phyloP scores from a whole-genome alignment of 2,329 filamentous ascomycete species.

The Paraconiothyrium brasiliense region DNA sequence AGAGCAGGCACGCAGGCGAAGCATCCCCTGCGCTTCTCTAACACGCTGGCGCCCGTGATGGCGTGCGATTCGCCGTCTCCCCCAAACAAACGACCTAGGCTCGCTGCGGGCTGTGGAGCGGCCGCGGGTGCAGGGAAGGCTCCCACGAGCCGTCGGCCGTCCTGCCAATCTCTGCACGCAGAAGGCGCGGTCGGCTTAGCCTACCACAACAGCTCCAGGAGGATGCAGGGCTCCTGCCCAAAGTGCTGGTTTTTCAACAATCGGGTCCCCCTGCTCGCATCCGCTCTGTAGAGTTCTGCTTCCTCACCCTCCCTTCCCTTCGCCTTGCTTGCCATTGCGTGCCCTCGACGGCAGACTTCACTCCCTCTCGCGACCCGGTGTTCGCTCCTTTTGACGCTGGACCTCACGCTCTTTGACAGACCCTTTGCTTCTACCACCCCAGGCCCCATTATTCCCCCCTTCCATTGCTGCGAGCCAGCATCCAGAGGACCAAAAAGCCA shows the following conservation, averaged over 20 bases:
- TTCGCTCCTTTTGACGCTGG: conserved; percentile 54
- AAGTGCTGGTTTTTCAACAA: conserved; percentile 34
- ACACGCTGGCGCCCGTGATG: conserved; percentile 33
- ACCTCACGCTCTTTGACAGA: conserved; percentile 50
- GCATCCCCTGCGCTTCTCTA: conserved; percentile 23
- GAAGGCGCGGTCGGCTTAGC: conserved; percentile 18
- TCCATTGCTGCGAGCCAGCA: conserved; percentile 43
- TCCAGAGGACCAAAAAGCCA: conserved; percentile 26
- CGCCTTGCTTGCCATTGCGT: conserved; percentile 30
- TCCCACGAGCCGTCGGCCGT: conserved; percentile 18
- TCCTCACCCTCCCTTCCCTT: conserved; percentile 35
- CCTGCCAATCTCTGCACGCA: conserved; percentile 26
- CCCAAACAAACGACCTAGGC: conserved; percentile 8
- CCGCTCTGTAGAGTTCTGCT: conserved; percentile 30
- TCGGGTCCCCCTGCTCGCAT: conserved; percentile 26
- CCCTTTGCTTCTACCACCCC: conserved; percentile 30
- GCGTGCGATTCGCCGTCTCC: not conserved
- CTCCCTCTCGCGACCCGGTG: conserved; percentile 44
- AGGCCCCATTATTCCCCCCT: conserved; percentile 18
- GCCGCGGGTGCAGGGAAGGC: too few relatives aligned
- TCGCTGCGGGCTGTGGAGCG: not conserved
- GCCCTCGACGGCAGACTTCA: conserved; percentile 36
- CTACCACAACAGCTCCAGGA: conserved; percentile 3
- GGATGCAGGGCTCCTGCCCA: conserved; percentile 17
- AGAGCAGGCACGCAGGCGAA: conserved; percentile 9